A percentile compares a stretch with the other conserved stretches of the same genome.
Conservation (phyloP, 306 rosid species). For the Parietaria judaica region DNA sequence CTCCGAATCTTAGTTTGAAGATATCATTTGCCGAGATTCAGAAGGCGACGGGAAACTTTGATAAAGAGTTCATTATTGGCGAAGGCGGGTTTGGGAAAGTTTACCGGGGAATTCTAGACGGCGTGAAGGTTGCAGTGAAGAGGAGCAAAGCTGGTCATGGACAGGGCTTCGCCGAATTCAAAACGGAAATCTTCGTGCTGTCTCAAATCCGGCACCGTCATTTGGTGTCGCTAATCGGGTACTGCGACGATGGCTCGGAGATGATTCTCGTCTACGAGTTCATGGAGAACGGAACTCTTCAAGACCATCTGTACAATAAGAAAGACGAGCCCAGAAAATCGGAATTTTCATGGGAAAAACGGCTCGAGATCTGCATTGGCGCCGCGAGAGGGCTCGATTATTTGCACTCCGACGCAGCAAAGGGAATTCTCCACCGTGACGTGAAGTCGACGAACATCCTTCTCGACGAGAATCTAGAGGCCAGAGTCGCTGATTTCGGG, state of each 20-base stretch:
- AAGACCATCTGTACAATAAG: constrained; percentile 39
- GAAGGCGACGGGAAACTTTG: constrained; percentile 31
- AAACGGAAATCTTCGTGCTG: constrained; percentile 38
- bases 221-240: constrained; percentile 48
- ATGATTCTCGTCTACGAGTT: constrained; percentile 50
- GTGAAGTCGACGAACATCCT: constrained; percentile 45
- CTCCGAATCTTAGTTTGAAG: constrained; percentile 31
- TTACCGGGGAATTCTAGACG: constrained; percentile 30
- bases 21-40: constrained; percentile 29
- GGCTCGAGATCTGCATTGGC: constrained; percentile 51
- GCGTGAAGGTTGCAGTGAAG: constrained; percentile 37
- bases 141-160: constrained; percentile 38
- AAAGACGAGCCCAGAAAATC: constrained; percentile 2
- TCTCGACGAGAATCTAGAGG: constrained; percentile 28
- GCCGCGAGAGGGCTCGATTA: constrained; percentile 50
- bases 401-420: constrained; percentile 41
- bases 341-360: constrained; percentile 36
- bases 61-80: constrained; percentile 25
- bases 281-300: constrained; percentile 45
- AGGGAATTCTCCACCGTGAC: constrained; percentile 44
- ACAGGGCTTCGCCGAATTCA: constrained; percentile 41
- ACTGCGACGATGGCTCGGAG: constrained; percentile 43
- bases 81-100: constrained; percentile 52
- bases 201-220: constrained; percentile 37
- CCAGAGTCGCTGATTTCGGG: constrained; percentile 54